Base-by-base conservation (phyloP, 2,329 filamentous ascomycete species). In the Hymenoscyphus albidus region DNA sequence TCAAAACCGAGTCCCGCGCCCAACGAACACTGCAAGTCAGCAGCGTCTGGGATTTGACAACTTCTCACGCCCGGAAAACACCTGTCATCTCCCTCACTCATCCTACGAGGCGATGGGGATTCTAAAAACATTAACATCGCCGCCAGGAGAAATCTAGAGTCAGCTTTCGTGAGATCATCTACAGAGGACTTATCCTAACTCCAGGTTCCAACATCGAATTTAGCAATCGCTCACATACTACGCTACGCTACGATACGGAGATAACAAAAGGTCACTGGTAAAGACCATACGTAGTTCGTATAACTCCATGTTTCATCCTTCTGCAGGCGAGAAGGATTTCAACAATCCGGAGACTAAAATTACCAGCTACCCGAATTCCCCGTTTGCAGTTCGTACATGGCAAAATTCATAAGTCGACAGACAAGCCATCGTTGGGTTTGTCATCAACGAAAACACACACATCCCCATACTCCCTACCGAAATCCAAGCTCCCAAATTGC, bases 301-400 rank as follows among this genome's bases (percentile, higher is more conserved):
- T 35, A 35, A 35, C 35, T n/a, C n/a, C 44, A 16, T 27, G 44
- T 51, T 51, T 51, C 44, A 51, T 22, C 62, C 55, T 32, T 44
- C 71, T 69, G 48, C 69, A 66, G 61, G 60, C 44, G 44, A 51
- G 44, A 51, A 51, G 44, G 44, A 51, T 48, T 48, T n/a, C 42
- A 51, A 51, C n/a, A 51, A 51, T 12, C 18, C 44, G 44, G 44
- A 51, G 18, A 10, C 22, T 51, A 16, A 9, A 48, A 5, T 16
- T 5, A 44, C 16, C 42, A 44, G 16, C n/a, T n/a, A 9, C n/a
- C 18, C 44, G n/a, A 18, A 18, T n/a, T 9, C 44, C n/a, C 22
- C 44, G 12, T 51, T 12, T 51, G 35, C 35, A 35, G 35, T 35
- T 35, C 35, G 35, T 35, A 35, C 35, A 35, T 35, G 35, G 9